Conservation (phyloP, 768 basidiomycete species). For the Mycena venus region DNA sequence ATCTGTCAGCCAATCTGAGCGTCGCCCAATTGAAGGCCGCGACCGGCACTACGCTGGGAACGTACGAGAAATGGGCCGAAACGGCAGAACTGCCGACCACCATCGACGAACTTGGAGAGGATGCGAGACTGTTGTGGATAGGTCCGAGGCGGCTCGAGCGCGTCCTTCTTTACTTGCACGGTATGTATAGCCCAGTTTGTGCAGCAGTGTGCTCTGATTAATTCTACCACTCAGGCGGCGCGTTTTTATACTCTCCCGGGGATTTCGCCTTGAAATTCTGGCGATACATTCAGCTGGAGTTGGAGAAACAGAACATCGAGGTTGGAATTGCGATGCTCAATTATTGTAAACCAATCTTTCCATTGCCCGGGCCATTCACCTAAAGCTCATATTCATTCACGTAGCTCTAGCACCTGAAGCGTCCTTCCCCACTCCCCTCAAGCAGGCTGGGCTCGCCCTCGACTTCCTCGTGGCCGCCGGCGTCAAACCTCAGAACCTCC, state of each 20-base stretch:
- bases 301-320: constrained; percentile 25
- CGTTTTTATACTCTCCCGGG: constrained; percentile 38
- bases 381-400: not conserved
- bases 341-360: constrained; percentile 37
- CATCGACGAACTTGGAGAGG: constrained; percentile 46
- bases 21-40: constrained; percentile 42
- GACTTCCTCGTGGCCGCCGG: constrained; percentile 45
- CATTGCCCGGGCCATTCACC: not conserved
- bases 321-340: constrained; percentile 12
- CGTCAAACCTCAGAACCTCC: constrained; percentile 47
- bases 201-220: too few species aligned
- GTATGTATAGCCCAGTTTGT: constrained; percentile 22
- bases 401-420: constrained; percentile 43
- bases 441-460: constrained; percentile 43
- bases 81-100: constrained; percentile 31
- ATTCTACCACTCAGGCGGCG: constrained; percentile 40
- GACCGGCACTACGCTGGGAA: constrained; percentile 37
- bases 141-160: constrained; percentile 46
- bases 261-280: constrained; percentile 40
- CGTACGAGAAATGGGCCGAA: constrained; percentile 41
- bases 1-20: constrained; percentile 24
- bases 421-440: constrained; percentile 46
- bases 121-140: constrained; percentile 49
- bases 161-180: constrained; percentile 50
- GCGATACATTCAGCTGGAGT: constrained; percentile 36